These are phyloP conservation scores for Aspergillus heteromorphus DNA, from an alignment of 495 filamentous ascomycete species.

Conservation along the genomic window DNA sequence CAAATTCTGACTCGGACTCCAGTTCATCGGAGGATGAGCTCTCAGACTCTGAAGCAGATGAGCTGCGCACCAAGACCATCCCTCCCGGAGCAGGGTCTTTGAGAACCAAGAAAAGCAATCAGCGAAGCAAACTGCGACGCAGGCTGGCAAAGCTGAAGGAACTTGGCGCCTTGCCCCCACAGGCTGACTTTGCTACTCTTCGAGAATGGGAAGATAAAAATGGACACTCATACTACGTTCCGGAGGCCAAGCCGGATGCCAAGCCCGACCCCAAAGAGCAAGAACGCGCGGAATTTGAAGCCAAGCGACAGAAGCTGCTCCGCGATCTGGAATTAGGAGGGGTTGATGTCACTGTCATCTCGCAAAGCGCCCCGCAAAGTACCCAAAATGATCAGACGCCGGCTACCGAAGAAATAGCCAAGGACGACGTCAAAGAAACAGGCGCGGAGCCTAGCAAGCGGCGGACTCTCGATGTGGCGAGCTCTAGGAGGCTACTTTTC, in stretches of 20 bases:
- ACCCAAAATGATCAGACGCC: slow-evolving; percentile 2
- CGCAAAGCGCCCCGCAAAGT: slow-evolving; percentile 28
- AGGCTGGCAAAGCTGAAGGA: slow-evolving; percentile 45
- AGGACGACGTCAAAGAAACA: slow-evolving; percentile 12
- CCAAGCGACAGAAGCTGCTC: slow-evolving; percentile 43
- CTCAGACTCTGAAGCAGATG: slow-evolving; percentile 26
- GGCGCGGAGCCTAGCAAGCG: slow-evolving; percentile 23
- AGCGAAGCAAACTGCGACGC: slow-evolving; percentile 43
- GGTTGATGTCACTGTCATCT: slow-evolving; percentile 36
- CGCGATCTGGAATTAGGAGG: slow-evolving; percentile 47
- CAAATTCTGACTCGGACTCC: slow-evolving; percentile 7
- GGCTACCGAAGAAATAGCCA: slow-evolving; percentile 8
- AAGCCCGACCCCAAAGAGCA: slow-evolving; percentile 16
- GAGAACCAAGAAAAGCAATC: slow-evolving; percentile 51
- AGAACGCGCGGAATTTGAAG: slow-evolving; percentile 41
- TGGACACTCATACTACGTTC: slow-evolving; percentile 21
- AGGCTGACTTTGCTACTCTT: slow-evolving; percentile 45
- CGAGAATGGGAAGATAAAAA: slow-evolving; percentile 30
- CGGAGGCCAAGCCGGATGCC: slow-evolving; percentile 17
- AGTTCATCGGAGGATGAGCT: slow-evolving; percentile 20
- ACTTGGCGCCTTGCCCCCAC: slow-evolving; percentile 40
- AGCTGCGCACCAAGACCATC: slow-evolving; percentile 12
- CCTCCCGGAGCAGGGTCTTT: slow-evolving; percentile 41
- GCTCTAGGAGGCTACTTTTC: slow-evolving; percentile 64
- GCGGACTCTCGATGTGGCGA: slow-evolving; percentile 56